Conservation (phyloP, 2,329 filamentous ascomycete species). For the Phialophora verrucosa region DNA sequence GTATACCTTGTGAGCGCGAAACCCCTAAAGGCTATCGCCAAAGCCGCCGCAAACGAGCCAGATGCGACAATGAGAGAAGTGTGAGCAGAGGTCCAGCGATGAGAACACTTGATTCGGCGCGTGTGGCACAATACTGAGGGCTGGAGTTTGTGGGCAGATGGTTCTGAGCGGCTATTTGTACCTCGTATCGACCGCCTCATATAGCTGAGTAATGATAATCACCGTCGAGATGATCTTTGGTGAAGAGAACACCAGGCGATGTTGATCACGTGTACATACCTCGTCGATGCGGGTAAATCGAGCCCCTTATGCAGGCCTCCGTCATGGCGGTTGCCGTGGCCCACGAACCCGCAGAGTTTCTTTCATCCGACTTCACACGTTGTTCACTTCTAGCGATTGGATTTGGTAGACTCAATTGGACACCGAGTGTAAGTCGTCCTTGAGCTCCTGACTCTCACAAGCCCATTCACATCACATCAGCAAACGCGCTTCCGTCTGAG, state of each 20-base stretch:
- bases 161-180: not conserved
- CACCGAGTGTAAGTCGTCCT: constrained; percentile 28
- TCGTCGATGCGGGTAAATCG: not conserved
- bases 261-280: not conserved
- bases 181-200: not conserved
- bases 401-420: constrained; percentile 24
- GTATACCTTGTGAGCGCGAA: constrained; percentile 77
- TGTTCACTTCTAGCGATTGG: not conserved
- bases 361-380: not conserved
- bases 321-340: not conserved
- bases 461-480: constrained; percentile 17
- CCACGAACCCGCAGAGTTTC: not conserved
- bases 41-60: not conserved
- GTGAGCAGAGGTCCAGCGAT: not conserved
- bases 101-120: not conserved
- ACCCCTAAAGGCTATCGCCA: constrained; percentile 44
- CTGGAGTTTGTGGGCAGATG: not conserved
- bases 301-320: not conserved
- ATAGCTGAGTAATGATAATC: constrained; percentile 3
- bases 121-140: constrained; percentile 2
- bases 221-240: no score
- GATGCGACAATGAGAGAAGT: constrained; percentile 5
- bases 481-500: constrained; percentile 13
- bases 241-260: not conserved
- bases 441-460: constrained; percentile 4